Conservation (phyloP, 2,329 filamentous ascomycete species). For the Xylariaceae sp. region DNA sequence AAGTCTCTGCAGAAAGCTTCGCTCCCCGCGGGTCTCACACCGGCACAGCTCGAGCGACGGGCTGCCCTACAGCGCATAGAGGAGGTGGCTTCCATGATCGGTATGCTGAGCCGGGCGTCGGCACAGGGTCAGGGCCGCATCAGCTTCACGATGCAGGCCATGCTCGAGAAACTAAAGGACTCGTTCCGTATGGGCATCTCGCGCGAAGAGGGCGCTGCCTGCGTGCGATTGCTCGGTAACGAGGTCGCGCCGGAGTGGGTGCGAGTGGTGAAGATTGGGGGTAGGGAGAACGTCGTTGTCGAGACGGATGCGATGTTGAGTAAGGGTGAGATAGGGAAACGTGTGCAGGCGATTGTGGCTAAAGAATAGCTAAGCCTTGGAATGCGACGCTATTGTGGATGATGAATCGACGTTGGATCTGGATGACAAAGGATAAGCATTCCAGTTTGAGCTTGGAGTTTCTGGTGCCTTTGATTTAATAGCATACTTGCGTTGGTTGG, state of each 20-base stretch:
- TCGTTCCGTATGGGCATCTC: constrained; percentile 56
- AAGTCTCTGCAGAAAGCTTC: constrained; percentile 57
- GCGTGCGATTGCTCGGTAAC: constrained; percentile 46
- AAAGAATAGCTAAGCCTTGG: too few species aligned
- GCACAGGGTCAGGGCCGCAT: constrained; percentile 50
- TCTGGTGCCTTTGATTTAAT: background rate
- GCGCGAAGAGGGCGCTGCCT: constrained; percentile 45
- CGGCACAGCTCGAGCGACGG: constrained; percentile 54
- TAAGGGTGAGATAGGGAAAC: constrained; percentile 29
- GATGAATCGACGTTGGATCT: too few species aligned
- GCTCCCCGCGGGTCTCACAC: constrained; percentile 41
- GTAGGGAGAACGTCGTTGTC: constrained; percentile 55
- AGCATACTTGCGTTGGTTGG: background rate
- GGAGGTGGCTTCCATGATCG: constrained; percentile 65
- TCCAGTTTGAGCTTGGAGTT: background rate
- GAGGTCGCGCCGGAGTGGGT: constrained; percentile 57
- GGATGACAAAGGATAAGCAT: too few species aligned
- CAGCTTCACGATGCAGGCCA: constrained; percentile 60
- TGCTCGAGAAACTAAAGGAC: constrained; percentile 63
- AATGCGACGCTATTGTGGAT: too few species aligned
- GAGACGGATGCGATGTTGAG: constrained; percentile 35
- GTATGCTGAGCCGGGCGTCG: constrained; percentile 54
- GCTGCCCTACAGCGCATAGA: constrained; percentile 63
- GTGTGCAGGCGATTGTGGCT: constrained; percentile 15
- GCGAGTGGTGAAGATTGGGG: constrained; percentile 45